A percentile compares a stretch with the other conserved stretches of the same genome.
phyloP scores from a whole-genome alignment of 106 monocot species.

The Allium sativum region DNA sequence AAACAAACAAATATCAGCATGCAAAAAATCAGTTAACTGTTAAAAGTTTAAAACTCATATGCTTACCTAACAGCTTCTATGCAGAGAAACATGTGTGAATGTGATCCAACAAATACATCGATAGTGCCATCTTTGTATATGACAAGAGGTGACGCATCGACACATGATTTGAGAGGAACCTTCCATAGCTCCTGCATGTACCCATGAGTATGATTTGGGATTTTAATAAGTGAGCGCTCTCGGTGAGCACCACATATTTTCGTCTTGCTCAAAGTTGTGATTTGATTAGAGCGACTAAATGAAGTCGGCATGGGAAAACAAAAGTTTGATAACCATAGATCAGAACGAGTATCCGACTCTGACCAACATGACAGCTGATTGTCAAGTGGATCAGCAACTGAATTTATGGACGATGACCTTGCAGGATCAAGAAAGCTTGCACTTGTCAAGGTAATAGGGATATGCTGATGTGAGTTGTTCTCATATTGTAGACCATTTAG shows the following conservation, averaged over 20 bases:
- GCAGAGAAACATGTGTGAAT: constrained; percentile 64
- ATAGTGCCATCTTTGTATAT: constrained; percentile 47
- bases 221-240: constrained; percentile 12
- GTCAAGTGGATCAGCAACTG: background rate
- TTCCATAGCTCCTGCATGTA: constrained; percentile 54
- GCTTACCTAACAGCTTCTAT: constrained; percentile 56
- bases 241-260: background rate
- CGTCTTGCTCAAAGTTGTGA: constrained; percentile 9
- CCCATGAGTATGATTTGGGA: constrained; percentile 18
- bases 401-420: background rate
- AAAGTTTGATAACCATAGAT: constrained; percentile 21
- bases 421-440: constrained; percentile 6
- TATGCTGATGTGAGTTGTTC: constrained; percentile 1
- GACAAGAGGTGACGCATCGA: constrained; percentile 89
- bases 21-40: no score
- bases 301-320: constrained; percentile 22
- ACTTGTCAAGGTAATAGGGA: constrained; percentile 23
- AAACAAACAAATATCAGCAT: no score
- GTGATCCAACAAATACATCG: constrained; percentile 71
- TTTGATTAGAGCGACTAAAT: constrained; percentile 53
- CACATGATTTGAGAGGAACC: constrained; percentile 69
- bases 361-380: constrained; percentile 6
- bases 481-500: constrained; percentile 26
- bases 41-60: no score
- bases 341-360: background rate